Conservation (phyloP, 768 basidiomycete species). For the Hericium erinaceus region DNA sequence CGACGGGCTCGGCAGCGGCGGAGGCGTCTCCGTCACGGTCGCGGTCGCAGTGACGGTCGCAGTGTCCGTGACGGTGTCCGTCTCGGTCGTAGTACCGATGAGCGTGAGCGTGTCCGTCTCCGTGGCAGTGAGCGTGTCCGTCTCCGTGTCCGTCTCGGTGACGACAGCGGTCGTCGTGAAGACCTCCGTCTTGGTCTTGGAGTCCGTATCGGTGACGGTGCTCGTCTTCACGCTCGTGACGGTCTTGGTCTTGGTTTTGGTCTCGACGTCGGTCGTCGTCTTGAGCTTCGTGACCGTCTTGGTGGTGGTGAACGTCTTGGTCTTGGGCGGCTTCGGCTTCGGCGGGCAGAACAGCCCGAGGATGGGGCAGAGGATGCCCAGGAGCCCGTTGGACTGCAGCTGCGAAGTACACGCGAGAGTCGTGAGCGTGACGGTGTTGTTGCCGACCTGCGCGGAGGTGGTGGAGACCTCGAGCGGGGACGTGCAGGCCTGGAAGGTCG, state of each 20-base stretch:
- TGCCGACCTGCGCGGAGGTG: not conserved
- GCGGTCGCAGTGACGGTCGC: conserved; percentile 4
- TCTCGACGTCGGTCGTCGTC: not conserved
- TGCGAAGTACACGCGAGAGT: not conserved
- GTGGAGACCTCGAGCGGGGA: not conserved
- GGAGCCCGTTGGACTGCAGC: not conserved
- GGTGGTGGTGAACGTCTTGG: conserved; percentile 1
- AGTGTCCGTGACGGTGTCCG: conserved; percentile 2
- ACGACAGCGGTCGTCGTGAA: not conserved
- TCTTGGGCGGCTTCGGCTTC: not conserved
- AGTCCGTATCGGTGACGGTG: conserved; percentile 4
- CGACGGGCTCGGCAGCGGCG: not conserved
- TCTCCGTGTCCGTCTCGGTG: not conserved
- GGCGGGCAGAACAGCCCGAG: conserved; percentile 8
- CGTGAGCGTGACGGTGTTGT: not conserved
- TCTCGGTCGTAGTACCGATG: conserved; percentile 1
- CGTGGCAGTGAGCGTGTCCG: not conserved
- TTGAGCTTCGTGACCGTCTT: not conserved
- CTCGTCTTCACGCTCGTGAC: not conserved
- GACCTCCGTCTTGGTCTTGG: conserved; percentile 2
- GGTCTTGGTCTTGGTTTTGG: not conserved
- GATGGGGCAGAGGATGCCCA: conserved; percentile 5
- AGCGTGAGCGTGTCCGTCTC: not conserved
- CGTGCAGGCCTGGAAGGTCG: not conserved
- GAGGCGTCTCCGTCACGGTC: not conserved